Evolutionary conservation across 345 rosid genomes (phyloP), one percentile per base, ranked within the genome.

Genomic region (Eutrema japonicum): DNA sequence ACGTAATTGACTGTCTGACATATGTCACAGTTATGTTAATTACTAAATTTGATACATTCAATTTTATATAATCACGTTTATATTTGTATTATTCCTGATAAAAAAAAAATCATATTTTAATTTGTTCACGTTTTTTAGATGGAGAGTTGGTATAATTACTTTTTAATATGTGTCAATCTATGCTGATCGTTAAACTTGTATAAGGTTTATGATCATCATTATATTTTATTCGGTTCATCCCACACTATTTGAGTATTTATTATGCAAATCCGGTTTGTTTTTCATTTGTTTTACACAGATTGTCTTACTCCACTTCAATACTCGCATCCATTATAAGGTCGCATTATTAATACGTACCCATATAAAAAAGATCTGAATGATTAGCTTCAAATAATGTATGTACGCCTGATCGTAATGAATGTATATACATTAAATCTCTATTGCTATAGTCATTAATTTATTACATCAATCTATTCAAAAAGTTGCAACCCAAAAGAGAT

Each of bases 401-500:
- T 33, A 33, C 36, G 36, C 5, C 36, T 1, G 36, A 33, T 33
- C 36, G 36, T 33, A 33, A 33, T 33, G 0, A 33, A 33, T 18
- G 22, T 33, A 4, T 5, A 30, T 30, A 30, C 33, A 30, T 3
- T 30, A 30, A 30, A 33, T 33, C 36, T 48, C 3, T 40, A 50
- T 66, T 26, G 47, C 14, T 43, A 54, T 41, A 53, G 4, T 53
- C 7, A 29, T 54, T 14, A 12, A 55, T 7, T 22, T 58, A 58
- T 46, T 41, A 37, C 40, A 48, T 37, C 13, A 22, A 14, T 22
- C 14, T 35, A 5, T 37, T 56, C 0, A 2, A 30, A 56, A 9
- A 58, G 16, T 16, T 27, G n/a, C 10, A 60, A 71, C 61, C 9
- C 47, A 59, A 59, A 59, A 13, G 30, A 70, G 41, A 41, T 41